Evolutionary conservation across 371 early-diverging fungal species (phyloP).

Genomic region (Mortierella polycephala): DNA sequence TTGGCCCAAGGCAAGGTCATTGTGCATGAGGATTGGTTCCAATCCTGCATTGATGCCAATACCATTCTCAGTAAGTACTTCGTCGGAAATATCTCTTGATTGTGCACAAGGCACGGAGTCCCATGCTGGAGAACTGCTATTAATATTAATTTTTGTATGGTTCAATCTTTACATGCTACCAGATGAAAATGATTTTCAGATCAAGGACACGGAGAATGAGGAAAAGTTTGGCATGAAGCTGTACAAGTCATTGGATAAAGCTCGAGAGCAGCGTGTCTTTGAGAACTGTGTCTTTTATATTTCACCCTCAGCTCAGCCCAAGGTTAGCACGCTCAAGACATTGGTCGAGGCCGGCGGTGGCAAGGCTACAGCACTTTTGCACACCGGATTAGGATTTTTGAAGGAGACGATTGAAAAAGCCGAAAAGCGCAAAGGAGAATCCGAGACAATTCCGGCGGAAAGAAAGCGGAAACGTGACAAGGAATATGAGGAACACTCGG

Average conservation of each 20-base stretch:
- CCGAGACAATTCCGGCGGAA: background rate
- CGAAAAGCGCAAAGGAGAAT: background rate
- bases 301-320: slow-evolving; percentile 32
- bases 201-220: slow-evolving; percentile 29
- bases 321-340: slow-evolving; percentile 26
- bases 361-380: slow-evolving; percentile 31
- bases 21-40: slow-evolving; percentile 48
- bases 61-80: slow-evolving; percentile 32
- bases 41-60: slow-evolving; percentile 51
- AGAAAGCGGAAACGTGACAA: background rate
- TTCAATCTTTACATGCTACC: background rate
- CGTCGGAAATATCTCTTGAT: no score
- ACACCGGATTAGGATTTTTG: slow-evolving; percentile 35
- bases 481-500: background rate
- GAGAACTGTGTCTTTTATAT: slow-evolving; percentile 39
- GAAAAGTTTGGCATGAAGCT: slow-evolving; percentile 32
- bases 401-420: slow-evolving; percentile 27
- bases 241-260: slow-evolving; percentile 35
- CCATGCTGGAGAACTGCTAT: no score
- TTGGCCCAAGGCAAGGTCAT: slow-evolving; percentile 35
- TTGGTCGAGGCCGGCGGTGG: slow-evolving; percentile 48
- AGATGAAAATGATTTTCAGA: slow-evolving; percentile 38
- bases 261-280: slow-evolving; percentile 43
- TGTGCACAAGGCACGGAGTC: background rate
- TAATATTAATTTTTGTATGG: background rate